Evolutionary conservation across 305 asterid genomes (phyloP), one percentile per base, ranked within the genome.

Genomic region (Solanum aculeatissimum): DNA sequence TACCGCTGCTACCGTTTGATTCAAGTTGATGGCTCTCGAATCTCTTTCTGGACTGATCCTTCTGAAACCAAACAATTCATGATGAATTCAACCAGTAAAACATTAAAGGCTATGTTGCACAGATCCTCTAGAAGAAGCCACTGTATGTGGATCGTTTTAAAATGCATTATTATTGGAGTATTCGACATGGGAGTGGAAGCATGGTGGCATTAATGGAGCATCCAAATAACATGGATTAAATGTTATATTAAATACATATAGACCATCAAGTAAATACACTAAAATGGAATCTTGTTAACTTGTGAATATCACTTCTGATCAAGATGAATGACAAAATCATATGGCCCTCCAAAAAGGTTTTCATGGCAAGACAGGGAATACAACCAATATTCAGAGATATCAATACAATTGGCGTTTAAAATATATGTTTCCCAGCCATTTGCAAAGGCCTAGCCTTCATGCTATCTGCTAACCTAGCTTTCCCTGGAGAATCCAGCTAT

Each of bases 1-100:
- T 92, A 95, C 98, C 94, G 54, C 88, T 90, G 88, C 90, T 90
- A 77, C 97, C 93, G 55, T 92, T 92, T 45, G 91, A 90, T 84
- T 92, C 98, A 86, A 89, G 88, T 84, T 89, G 98, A 88, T 87
- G 89, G 89, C 85, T 89, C 86, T 94, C 97, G 19, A 89, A 87
- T 89, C 95, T 92, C 91, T 89, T 95, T 85, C 87, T 93, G 81
- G 88, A 87, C 82, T 82, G 88, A 84, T 92, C 98, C 90, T 92
- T 93, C 91, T 92, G 95, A 88, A 92, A 91, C 86, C 66, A 79
- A 35, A 79, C 21, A 79, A 57, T 79, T 79, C 83, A 54, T 79
- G 69, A 79, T 79, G 35, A 79, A 54, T 78, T 51, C 82, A 72
- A 62, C 43, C 47, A 23, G 82, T 63, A 49, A 40, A 57, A 58